Evolutionary conservation across 805 yeast genomes (phyloP).

Genomic region (Sugiyamaella boreocaroliniensis): DNA sequence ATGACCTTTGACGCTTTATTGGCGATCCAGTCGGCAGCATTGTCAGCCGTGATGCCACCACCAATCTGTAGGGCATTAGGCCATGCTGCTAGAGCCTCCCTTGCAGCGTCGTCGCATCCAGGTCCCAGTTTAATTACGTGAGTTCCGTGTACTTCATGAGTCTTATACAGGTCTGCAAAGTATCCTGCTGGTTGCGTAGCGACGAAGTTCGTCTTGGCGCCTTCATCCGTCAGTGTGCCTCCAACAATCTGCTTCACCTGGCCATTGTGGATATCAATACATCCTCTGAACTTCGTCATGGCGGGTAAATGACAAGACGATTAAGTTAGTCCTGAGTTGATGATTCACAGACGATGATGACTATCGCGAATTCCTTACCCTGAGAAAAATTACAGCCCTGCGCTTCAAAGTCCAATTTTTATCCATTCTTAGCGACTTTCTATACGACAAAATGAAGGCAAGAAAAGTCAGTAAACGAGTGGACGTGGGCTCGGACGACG

Average conservation of each 20-base stretch:
- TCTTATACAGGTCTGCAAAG: constrained; percentile 64
- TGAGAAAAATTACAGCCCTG: neutral
- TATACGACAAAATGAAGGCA: neutral
- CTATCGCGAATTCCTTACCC: neutral
- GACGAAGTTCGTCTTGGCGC: constrained; percentile 66
- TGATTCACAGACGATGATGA: no score
- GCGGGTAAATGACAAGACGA: neutral
- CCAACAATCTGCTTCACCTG: constrained; percentile 97
- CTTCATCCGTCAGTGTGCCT: constrained; percentile 58
- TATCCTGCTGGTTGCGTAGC: constrained; percentile 65
- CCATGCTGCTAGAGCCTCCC: constrained; percentile 67
- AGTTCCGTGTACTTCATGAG: constrained; percentile 58
- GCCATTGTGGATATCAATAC: constrained; percentile 93
- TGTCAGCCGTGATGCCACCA: constrained; percentile 76
- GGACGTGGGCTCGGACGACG: neutral
- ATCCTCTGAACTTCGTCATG: constrained; percentile 88
- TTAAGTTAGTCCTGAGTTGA: neutral
- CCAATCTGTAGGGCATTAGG: constrained; percentile 76
- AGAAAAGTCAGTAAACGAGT: neutral
- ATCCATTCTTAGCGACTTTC: neutral
- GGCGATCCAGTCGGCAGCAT: constrained; percentile 69
- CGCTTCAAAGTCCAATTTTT: neutral
- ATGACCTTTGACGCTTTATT: constrained; percentile 80
- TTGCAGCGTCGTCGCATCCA: constrained; percentile 77
- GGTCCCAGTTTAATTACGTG: constrained; percentile 92